A percentile compares a stretch with the other conserved stretches of the same genome.
Evolutionary conservation across 306 rosid species (phyloP).

Genomic region (Cicer bijugum): DNA sequence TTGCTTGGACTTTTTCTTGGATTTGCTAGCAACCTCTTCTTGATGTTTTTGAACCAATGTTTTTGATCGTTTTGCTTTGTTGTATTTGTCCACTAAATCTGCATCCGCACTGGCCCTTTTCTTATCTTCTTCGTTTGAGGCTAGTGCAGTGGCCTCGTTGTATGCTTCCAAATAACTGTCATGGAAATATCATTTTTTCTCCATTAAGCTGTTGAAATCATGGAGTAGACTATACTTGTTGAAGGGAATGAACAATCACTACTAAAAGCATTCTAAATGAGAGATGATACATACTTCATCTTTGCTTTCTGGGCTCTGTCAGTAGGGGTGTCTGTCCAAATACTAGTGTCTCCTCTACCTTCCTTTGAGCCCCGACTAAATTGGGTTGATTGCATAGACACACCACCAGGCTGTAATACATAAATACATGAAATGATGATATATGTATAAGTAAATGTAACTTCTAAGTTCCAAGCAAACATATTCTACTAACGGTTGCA

Average conservation of each 20-base stretch:
- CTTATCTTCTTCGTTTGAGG: conserved; percentile 68
- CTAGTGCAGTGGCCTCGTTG: conserved; percentile 75
- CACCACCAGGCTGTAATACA: conserved; percentile 76
- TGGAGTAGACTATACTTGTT: conserved; percentile 7
- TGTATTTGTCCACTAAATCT: conserved; percentile 84
- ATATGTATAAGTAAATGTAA: too few species aligned
- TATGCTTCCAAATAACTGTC: conserved; percentile 92
- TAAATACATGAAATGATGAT: neutral
- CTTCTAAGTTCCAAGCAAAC: too few species aligned
- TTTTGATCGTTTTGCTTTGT: conserved; percentile 78
- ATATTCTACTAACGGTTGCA: too few species aligned
- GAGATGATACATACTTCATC: conserved; percentile 63
- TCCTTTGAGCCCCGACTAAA: conserved; percentile 72
- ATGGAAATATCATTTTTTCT: conserved; percentile 34
- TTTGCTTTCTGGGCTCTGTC: conserved; percentile 94
- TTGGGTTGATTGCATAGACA: conserved; percentile 73
- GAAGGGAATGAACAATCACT: conserved; percentile 31
- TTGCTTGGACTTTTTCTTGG: conserved; percentile 72
- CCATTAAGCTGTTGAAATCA: conserved; percentile 34
- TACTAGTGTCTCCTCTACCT: conserved; percentile 93
- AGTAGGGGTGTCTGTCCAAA: conserved; percentile 87
- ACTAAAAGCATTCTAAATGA: conserved; percentile 35
- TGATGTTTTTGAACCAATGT: conserved; percentile 76
- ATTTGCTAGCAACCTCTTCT: conserved; percentile 56
- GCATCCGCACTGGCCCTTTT: conserved; percentile 66